Base-by-base conservation (phyloP, 257 asterid species). In the Nemophila menziesii region DNA sequence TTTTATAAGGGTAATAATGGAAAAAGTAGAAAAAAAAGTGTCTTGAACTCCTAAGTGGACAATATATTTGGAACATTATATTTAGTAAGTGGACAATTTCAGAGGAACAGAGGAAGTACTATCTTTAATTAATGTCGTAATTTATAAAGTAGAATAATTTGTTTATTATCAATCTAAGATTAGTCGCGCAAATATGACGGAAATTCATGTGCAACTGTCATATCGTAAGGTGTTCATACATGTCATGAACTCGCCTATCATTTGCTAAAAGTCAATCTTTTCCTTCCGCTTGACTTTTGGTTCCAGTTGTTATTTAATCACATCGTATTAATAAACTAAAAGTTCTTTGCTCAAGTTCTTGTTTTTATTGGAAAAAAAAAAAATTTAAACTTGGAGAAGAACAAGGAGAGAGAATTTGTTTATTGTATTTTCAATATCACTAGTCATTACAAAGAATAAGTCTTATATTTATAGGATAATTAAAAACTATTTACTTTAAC, bases 191-290 rank as follows among this genome's bases (percentile, higher is more conserved):
- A 50, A 42, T 24, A 57, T 43, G 51, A 49, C 39, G 17, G 48
- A 20, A 48, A 63, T n/a, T 60, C 69, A 66, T 61, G 75, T 67
- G 73, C 68, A 60, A 43, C 50, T 7, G 57, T 63, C 73, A 50
- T 20, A 5, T n/a, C 20, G 24, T 4, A 19, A 47, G 60, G 47
- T 39, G 36, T 29, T 45, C 50, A 43, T 54, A 39, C 46, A 43
- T 51, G 46, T 56, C 26, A 52, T 43, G 63, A 52, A 55, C 46
- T 63, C 56, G 62, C 41, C 57, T 47, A 52, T 43, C 55, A 38
- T 48, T 33, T 39, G 48, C 46, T 52, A 16, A 43, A 63, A 65
- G 78, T 72, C 76, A 72, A 72, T 40, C 11, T 39, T 52, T 44
- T 24, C 42, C 56, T 46, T 53, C n/a, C 22, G 24, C 43, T 69